Conservation (phyloP, 2,329 filamentous ascomycete genomes). For the Cytospora chrysosperma region DNA sequence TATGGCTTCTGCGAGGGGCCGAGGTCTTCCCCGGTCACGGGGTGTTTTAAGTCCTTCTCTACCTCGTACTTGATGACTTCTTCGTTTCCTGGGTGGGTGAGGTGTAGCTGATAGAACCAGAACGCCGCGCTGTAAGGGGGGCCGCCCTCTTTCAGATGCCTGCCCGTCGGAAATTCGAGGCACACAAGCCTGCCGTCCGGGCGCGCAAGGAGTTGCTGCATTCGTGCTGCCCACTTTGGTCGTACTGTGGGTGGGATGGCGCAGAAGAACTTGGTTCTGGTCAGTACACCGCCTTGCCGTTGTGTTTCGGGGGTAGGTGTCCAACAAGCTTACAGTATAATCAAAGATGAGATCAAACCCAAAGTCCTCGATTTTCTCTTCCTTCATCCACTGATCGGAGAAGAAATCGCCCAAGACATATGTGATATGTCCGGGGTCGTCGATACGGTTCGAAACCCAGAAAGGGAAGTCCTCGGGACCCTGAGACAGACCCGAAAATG, state of each 20-base stretch:
- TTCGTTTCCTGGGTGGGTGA: slow-evolving; percentile 67
- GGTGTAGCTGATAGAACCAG: slow-evolving; percentile 68
- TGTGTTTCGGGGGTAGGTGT: neutral
- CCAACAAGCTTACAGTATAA: slow-evolving; percentile 51
- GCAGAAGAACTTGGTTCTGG: slow-evolving; percentile 54
- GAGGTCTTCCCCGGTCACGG: too few species aligned
- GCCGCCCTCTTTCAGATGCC: slow-evolving; percentile 62
- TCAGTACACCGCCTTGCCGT: neutral
- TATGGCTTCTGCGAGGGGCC: slow-evolving; percentile 25
- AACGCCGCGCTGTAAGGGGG: slow-evolving; percentile 72
- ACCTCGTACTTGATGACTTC: slow-evolving; percentile 55
- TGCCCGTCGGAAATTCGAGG: slow-evolving; percentile 77
- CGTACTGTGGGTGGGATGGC: slow-evolving; percentile 56
- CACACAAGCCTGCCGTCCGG: slow-evolving; percentile 53
- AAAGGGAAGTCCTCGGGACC: neutral
- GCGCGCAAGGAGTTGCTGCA: slow-evolving; percentile 48
- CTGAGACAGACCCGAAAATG: neutral
- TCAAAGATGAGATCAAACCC: slow-evolving; percentile 67
- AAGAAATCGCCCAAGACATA: slow-evolving; percentile 70
- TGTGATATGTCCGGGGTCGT: slow-evolving; percentile 46
- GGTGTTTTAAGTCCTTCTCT: too few species aligned
- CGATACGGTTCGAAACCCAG: neutral
- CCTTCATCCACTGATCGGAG: slow-evolving; percentile 53
- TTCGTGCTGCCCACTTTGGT: slow-evolving; percentile 53
- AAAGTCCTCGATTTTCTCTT: slow-evolving; percentile 35